These are phyloP conservation scores for Chytriomyces sp. DNA, from an alignment of 192 early-diverging fungal species.

Conservation along the genomic window DNA sequence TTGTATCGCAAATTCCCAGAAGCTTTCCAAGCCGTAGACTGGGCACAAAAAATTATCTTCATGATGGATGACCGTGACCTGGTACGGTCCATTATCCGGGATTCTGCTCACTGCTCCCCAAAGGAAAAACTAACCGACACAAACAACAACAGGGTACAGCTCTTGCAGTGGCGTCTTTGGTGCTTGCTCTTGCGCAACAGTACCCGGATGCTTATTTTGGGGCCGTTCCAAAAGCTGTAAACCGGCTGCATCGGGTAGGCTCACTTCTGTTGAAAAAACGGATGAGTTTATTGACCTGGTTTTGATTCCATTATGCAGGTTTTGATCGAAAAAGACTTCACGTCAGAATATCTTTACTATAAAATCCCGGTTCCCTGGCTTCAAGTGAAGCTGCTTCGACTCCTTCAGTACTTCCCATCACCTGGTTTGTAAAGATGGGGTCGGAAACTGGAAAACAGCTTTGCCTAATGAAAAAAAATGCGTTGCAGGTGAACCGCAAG, in stretches of 20 bases:
- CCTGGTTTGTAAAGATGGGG: constrained; percentile 2
- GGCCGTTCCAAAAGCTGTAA: constrained; percentile 78
- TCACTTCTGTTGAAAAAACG: not conserved
- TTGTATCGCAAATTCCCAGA: constrained; percentile 90
- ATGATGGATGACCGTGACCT: constrained; percentile 90
- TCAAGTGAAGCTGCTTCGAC: constrained; percentile 91
- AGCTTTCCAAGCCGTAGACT: constrained; percentile 81
- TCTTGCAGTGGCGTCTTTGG: constrained; percentile 79
- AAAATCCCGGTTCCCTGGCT: constrained; percentile 98
- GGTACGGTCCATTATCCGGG: constrained; percentile 2
- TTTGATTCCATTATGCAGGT: constrained; percentile 56
- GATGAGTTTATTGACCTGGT: not conserved
- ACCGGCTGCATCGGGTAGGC: constrained; percentile 75
- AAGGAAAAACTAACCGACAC: not conserved
- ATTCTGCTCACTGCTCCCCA: constrained; percentile 1
- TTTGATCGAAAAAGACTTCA: constrained; percentile 82
- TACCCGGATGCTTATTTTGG: constrained; percentile 81
- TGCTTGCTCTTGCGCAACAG: constrained; percentile 89
- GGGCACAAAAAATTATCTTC: constrained; percentile 81
- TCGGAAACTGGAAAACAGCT: no score
- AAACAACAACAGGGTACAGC: constrained; percentile 72
- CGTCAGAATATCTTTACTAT: constrained; percentile 93
- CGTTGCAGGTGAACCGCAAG: constrained; percentile 20
- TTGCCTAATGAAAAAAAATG: no score
- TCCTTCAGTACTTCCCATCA: constrained; percentile 92